Conservation (phyloP, 495 filamentous ascomycete species). For the Lasiosphaeria miniovina region DNA sequence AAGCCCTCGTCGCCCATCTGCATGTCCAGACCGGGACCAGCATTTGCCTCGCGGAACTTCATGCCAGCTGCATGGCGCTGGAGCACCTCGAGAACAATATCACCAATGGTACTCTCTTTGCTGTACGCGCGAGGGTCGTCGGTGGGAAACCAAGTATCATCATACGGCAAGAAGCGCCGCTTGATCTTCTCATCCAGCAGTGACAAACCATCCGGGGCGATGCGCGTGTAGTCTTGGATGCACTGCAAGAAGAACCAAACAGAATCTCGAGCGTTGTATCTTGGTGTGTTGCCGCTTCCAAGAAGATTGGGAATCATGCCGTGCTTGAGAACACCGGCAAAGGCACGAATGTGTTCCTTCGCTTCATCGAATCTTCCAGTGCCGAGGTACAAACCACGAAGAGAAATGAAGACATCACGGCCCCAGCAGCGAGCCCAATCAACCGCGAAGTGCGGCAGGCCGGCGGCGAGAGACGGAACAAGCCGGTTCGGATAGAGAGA, state of each 20-base stretch:
- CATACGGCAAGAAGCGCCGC: slow-evolving; percentile 89
- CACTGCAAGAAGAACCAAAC: slow-evolving; percentile 96
- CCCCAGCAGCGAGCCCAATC: slow-evolving; percentile 98
- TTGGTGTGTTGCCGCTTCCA: slow-evolving; percentile 75
- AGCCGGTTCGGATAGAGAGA: slow-evolving; percentile 83
- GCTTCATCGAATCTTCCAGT: slow-evolving; percentile 86
- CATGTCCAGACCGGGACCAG: slow-evolving; percentile 77
- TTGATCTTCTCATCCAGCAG: slow-evolving; percentile 75
- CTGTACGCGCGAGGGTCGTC: slow-evolving; percentile 86
- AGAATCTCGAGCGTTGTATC: slow-evolving; percentile 96
- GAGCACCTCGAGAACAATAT: slow-evolving; percentile 88
- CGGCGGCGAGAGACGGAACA: slow-evolving; percentile 86
- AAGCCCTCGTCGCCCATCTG: slow-evolving; percentile 95
- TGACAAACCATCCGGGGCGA: slow-evolving; percentile 73
- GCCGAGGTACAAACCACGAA: slow-evolving; percentile 83
- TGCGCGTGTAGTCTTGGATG: slow-evolving; percentile 87
- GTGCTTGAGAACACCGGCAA: slow-evolving; percentile 95
- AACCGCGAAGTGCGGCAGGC: slow-evolving; percentile 89
- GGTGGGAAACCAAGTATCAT: slow-evolving; percentile 84
- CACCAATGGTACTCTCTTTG: slow-evolving; percentile 70
- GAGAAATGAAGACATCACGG: slow-evolving; percentile 92
- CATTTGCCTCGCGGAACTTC: slow-evolving; percentile 92
- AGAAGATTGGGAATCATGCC: slow-evolving; percentile 98
- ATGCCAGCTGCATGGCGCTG: slow-evolving; percentile 87
- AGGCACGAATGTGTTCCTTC: slow-evolving; percentile 89